Percentiles rank a stretch among this genome's conserved stretches.
Conservation (phyloP, 306 rosid genomes). For the Mimosa pudica region DNA sequence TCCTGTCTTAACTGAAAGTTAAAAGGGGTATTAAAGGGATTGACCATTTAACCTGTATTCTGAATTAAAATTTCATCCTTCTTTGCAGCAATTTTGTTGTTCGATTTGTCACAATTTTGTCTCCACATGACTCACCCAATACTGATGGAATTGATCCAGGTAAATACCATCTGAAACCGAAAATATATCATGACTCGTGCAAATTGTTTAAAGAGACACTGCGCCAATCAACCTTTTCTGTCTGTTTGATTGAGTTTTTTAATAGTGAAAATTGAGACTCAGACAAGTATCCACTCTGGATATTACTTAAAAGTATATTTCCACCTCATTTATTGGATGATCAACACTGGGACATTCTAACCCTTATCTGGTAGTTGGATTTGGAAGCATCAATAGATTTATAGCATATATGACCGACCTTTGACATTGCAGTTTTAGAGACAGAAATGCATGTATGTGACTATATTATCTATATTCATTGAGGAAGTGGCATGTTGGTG, state of each 20-base stretch:
- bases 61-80: slow-evolving; percentile 31
- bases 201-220: slow-evolving; percentile 1
- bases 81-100: slow-evolving; percentile 81
- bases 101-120: slow-evolving; percentile 81
- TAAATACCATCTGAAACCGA: slow-evolving; percentile 30
- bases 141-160: slow-evolving; percentile 99
- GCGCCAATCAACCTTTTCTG: background rate
- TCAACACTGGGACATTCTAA: background rate
- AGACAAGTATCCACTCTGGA: background rate
- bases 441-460: background rate
- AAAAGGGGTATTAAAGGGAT: background rate
- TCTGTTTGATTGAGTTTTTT: slow-evolving; percentile 16
- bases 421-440: background rate
- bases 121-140: slow-evolving; percentile 93
- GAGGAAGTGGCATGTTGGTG: slow-evolving; percentile 2
- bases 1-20: background rate
- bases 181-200: slow-evolving; percentile 9
- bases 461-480: background rate
- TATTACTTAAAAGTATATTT: background rate
- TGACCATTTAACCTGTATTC: background rate
- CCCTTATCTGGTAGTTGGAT: background rate
- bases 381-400: background rate
- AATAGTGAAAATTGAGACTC: slow-evolving; percentile 5
- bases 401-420: background rate
- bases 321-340: slow-evolving; percentile 2